Evolutionary conservation across 345 rosid genomes (phyloP).

Genomic region (Rhodamnia argentea): DNA sequence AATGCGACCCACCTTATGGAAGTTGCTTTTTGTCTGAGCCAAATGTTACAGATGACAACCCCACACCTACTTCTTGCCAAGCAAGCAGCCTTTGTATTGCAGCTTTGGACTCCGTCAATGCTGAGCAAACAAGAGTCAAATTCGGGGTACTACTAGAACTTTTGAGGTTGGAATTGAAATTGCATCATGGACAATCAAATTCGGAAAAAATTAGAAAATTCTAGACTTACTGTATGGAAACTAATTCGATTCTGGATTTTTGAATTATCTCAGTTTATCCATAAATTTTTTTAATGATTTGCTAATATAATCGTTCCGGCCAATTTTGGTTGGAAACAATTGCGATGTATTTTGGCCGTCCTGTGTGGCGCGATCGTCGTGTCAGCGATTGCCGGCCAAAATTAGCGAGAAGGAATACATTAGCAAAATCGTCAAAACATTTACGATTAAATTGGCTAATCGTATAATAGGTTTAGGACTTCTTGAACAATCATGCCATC

Average conservation of each 20-base stretch:
- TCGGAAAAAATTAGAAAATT: neutral
- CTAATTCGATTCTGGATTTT: accelerated
- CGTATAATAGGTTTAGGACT: too few relatives aligned
- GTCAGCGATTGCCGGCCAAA: accelerated
- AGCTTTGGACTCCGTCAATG: neutral
- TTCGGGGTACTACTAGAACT: neutral
- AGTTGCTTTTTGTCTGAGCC: neutral
- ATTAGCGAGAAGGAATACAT: neutral
- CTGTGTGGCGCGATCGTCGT: accelerated
- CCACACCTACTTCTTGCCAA: neutral
- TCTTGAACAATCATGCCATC: neutral
- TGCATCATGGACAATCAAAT: neutral
- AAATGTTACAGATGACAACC: neutral
- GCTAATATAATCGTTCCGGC: accelerated
- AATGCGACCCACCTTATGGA: neutral
- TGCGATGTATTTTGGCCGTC: neutral
- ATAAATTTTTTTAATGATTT: neutral
- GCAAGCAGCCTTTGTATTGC: neutral
- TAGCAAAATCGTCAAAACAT: neutral
- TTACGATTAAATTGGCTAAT: too few relatives aligned
- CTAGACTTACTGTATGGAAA: neutral
- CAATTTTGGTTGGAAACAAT: accelerated
- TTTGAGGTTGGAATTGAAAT: neutral
- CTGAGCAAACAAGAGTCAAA: neutral
- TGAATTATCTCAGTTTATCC: accelerated